Evolutionary conservation across 75 land plant genomes (phyloP).

Genomic region (Sequoia sempervirens): DNA sequence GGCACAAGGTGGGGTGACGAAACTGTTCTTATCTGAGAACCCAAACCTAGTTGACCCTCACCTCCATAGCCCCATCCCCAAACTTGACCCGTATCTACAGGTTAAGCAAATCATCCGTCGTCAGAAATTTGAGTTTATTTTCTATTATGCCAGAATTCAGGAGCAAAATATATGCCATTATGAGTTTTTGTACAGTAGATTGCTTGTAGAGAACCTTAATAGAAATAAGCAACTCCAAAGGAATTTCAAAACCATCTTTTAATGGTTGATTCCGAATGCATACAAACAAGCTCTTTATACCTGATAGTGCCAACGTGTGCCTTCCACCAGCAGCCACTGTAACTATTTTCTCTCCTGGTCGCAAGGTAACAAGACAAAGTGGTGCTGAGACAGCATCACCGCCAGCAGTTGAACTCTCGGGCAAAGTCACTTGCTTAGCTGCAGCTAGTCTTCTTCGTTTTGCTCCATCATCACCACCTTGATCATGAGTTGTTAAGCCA

Average conservation of each 20-base stretch:
- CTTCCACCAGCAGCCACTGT: conserved; percentile 97
- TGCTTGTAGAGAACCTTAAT: not conserved
- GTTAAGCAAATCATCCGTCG: conserved; percentile 6
- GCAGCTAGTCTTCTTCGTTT: conserved; percentile 65
- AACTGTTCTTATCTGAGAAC: conserved; percentile 86
- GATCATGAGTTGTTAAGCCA: conserved; percentile 28
- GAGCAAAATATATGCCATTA: not conserved
- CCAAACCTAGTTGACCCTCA: conserved; percentile 97
- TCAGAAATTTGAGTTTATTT: not conserved
- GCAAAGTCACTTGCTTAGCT: conserved; percentile 46
- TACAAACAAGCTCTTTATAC: conserved; percentile 28
- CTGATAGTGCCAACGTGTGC: conserved; percentile 92
- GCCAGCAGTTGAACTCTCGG: conserved; percentile 64
- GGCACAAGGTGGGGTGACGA: conserved; percentile 93
- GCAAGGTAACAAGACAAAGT: conserved; percentile 81
- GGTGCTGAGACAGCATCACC: conserved; percentile 77
- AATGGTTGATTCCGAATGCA: not conserved
- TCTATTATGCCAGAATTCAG: not conserved
- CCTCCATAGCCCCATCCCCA: conserved; percentile 99
- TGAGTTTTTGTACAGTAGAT: not conserved
- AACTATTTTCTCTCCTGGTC: conserved; percentile 61
- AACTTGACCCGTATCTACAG: conserved; percentile 89
- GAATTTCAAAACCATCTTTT: not conserved
- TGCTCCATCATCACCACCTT: conserved; percentile 58
- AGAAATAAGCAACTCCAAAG: not conserved